Base-by-base conservation (phyloP, 441 rosid species). In the Jatropha multifida region DNA sequence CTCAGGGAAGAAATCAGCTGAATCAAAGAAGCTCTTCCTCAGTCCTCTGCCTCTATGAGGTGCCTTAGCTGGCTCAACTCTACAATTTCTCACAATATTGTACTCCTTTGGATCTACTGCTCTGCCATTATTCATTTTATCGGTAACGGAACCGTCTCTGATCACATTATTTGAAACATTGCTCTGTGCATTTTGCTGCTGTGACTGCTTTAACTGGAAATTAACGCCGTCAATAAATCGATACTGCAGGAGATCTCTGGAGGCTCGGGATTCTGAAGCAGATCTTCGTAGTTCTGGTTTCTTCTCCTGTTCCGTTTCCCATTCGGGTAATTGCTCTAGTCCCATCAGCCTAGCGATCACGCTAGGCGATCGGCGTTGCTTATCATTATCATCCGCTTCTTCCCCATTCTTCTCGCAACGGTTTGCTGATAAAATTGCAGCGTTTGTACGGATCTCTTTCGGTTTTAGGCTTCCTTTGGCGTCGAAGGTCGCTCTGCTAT, bases 301-400 rank as follows among this genome's bases (percentile, higher is more conserved):
- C 76, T 83, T 77, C 2, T 62, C 74, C 32, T 83, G 86, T 14
- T 83, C 88, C 1, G 85, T 81, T 76, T 85, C 86, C 65, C 92
- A 81, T 55, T 80, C 81, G 7, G 90, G 87, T 81, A 93, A 69
- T 77, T 88, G 77, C 80, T 93, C 98, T 46, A 95, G 85, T 48
- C 99, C 98, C 99, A 95, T 95, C 67, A 95, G 89, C 70, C 94
- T 85, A 0, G 96, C 98, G 69, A 95, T 86, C 8, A 92, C 96
- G 76, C 99, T 89, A 5, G 98, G 90, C n/a, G 98, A 90, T 49
- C 91, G 89, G 12, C 86, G 81, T 81, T 81, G 87, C 59, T 69
- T 83, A 17, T 84, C 88, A 66, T 72, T 74, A 11, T 83, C 85
- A n/a, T 79, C 88, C 17, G 75, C 56, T n/a, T 67, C 81, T 18